A percentile compares a stretch with the other conserved stretches of the same genome.
phyloP scores from a whole-genome alignment of 2,329 filamentous ascomycete genomes.

The Paecilomyces sp. region DNA sequence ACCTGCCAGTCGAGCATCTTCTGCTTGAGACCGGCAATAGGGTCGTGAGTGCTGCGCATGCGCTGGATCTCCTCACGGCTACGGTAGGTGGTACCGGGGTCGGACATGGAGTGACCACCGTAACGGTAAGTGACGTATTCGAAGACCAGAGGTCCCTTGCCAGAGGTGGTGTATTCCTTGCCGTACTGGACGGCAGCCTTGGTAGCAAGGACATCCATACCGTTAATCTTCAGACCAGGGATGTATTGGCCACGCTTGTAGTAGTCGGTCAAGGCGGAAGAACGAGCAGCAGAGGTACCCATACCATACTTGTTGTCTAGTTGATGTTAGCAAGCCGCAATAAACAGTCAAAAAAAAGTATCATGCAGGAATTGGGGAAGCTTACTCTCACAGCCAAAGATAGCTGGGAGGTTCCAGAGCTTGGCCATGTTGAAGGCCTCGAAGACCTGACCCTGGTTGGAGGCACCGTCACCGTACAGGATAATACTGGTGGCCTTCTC shows the following conservation, averaged over 20 bases:
- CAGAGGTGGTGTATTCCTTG: constrained; percentile 75
- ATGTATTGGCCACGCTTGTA: constrained; percentile 99
- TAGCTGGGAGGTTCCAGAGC: constrained; percentile 91
- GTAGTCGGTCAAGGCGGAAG: constrained; percentile 95
- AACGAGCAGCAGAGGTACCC: constrained; percentile 92
- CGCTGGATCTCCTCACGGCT: constrained; percentile 99
- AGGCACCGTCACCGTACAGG: constrained; percentile 95
- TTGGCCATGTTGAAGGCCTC: constrained; percentile 99
- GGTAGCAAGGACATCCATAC: constrained; percentile 97
- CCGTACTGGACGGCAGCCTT: constrained; percentile 93
- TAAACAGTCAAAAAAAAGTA: background rate
- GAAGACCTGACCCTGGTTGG: constrained; percentile 99
- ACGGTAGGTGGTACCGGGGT: constrained; percentile 97
- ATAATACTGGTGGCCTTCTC: constrained; percentile 81
- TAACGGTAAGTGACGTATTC: constrained; percentile 99
- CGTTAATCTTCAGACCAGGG: constrained; percentile 97
- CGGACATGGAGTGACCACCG: constrained; percentile 99
- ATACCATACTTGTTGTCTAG: constrained; percentile 99
- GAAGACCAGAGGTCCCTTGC: constrained; percentile 89
- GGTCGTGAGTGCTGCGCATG: constrained; percentile 98
- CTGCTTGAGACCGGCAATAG: constrained; percentile 95
- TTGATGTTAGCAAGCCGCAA: constrained; percentile 16
- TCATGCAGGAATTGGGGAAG: constrained; percentile 15
- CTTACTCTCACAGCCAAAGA: constrained; percentile 98
- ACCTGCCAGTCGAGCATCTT: constrained; percentile 96